Evolutionary conservation across 495 filamentous ascomycete species (phyloP).

Genomic region (Neurospora sp.): DNA sequence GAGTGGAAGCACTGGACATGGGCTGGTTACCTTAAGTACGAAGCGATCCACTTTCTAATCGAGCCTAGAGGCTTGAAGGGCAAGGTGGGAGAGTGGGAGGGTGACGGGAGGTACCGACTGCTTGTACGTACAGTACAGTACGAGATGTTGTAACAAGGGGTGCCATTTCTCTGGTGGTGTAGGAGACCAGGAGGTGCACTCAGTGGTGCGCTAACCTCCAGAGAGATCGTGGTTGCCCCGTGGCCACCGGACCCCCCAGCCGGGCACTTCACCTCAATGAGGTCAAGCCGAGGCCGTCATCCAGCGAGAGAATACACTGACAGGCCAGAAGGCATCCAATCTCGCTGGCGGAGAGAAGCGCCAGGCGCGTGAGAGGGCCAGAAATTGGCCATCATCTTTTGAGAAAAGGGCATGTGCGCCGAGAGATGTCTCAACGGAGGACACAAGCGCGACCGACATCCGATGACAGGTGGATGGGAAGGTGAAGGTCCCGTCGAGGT

Average conservation of each 20-base stretch:
- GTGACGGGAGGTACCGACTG: not conserved
- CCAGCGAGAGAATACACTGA: too few species aligned
- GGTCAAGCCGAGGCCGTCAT: too few species aligned
- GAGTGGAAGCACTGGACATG: not conserved
- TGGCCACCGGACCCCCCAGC: not conserved
- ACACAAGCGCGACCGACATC: not conserved
- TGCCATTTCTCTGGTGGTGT: too few species aligned
- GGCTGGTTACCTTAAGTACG: not conserved
- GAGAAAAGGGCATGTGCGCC: not conserved
- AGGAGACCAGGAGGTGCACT: too few species aligned
- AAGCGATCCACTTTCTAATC: not conserved
- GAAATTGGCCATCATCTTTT: not conserved
- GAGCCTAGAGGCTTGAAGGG: not conserved
- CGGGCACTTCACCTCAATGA: not conserved
- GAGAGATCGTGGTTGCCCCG: not conserved
- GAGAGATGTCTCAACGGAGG: not conserved
- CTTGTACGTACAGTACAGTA: not conserved
- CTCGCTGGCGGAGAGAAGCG: not conserved
- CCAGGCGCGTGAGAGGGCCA: not conserved
- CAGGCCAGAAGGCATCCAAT: not conserved
- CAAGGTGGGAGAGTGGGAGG: not conserved
- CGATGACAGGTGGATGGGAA: not conserved
- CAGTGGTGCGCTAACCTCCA: not conserved
- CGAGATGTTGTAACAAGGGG: too few species aligned
- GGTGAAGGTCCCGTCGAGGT: not conserved